Base-by-base conservation (phyloP, 495 filamentous ascomycete species). In the Xylaria cubensis region DNA sequence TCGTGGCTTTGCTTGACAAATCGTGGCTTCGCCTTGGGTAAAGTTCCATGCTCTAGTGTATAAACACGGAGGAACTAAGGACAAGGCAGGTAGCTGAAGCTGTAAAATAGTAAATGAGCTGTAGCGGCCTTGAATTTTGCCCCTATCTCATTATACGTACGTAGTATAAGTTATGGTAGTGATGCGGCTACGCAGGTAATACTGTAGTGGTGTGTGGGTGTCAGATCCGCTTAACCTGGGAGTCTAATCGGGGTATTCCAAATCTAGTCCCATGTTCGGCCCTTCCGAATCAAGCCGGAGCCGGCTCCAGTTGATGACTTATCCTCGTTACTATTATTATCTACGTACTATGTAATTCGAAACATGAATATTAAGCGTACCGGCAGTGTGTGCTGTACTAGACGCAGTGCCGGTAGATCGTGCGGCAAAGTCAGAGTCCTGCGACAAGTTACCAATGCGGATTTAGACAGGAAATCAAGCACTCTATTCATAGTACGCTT, bases 241-340 rank as follows among this genome's bases (percentile, higher is more conserved):
- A 53, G 26, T 61, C 44, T 26, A 61, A 41, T 64, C 68, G 58
- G 67, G 39, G 39, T 70, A 70, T 70, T 70, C 68, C 68, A 70
- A 70, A 70, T 70, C 5, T 29, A 64, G 67, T 42, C 48, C 65
- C 36, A 67, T 67, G 42, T 26, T 70, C 68, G 68, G 68, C 6
- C 68, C 68, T 64, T 63, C 68, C 59, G 48, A 70, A 70, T 70
- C 44, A 64, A 70, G 68, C 7, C 42, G 19, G 56, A 36, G 44
- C 58, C 41, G 58, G 29, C 13, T 70, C 58, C 17, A 70, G 46
- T 17, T 48, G 42, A 32, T 64, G 46, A 70, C 56, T 70, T 70
- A 64, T 53, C 34, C 0, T 13, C 21, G 32, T 51, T 51, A 5
- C 26, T 63, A 51, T 70, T 64, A 36, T 51, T 64, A 34, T 42